Conservation (phyloP, 208 protist species). For the Leishmania turanica region DNA sequence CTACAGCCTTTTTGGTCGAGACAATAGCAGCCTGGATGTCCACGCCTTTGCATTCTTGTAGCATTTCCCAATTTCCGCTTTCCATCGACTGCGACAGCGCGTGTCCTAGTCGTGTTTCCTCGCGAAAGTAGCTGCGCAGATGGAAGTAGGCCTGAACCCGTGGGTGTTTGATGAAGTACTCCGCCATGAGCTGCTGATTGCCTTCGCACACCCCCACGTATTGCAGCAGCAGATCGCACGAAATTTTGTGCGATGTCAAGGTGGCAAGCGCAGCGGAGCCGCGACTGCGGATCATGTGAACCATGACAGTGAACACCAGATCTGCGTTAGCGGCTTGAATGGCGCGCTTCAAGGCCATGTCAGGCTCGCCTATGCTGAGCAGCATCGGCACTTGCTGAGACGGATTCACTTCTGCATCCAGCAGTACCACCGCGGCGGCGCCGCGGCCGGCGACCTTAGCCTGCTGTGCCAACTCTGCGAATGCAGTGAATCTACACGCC, state of each 20-base stretch:
- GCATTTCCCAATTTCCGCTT: conserved; percentile 54
- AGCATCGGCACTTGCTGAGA: conserved; percentile 59
- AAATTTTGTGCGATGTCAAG: conserved; percentile 28
- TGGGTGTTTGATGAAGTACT: conserved; percentile 52
- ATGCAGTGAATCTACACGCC: conserved; percentile 39
- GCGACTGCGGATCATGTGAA: conserved; percentile 54
- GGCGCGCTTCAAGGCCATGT: conserved; percentile 57
- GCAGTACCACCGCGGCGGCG: conserved; percentile 55
- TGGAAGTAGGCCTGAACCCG: conserved; percentile 42
- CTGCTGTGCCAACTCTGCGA: conserved; percentile 65
- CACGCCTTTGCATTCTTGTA: conserved; percentile 58
- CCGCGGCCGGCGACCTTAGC: conserved; percentile 50
- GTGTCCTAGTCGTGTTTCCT: conserved; percentile 38
- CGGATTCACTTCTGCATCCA: conserved; percentile 55
- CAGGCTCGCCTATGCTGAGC: conserved; percentile 72
- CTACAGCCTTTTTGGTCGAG: conserved; percentile 32
- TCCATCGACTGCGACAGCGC: conserved; percentile 29
- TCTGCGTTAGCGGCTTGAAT: conserved; percentile 49
- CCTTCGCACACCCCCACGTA: conserved; percentile 47
- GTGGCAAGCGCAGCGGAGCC: conserved; percentile 38
- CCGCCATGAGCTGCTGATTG: conserved; percentile 38
- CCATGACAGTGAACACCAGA: conserved; percentile 71
- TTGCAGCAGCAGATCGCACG: conserved; percentile 52
- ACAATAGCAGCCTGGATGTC: conserved; percentile 45
- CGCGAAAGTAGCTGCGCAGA: conserved; percentile 54